These are phyloP conservation scores for Neurospora discreta DNA, from an alignment of 495 filamentous ascomycete species.

Conservation along the genomic window DNA sequence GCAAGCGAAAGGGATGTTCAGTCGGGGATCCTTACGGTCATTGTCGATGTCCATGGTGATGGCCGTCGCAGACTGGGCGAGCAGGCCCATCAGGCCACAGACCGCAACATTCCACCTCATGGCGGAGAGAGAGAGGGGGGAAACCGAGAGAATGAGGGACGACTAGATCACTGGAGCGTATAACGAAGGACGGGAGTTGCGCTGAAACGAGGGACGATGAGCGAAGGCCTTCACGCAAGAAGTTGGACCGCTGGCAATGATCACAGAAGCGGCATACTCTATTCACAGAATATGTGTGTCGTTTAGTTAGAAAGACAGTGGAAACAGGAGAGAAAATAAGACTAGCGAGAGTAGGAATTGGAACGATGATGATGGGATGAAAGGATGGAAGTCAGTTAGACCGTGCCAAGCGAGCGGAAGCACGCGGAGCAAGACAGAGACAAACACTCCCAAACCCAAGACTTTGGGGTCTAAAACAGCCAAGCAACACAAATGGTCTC, in stretches of 20 bases:
- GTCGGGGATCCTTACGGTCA: slow-evolving; percentile 10
- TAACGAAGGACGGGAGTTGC: neutral
- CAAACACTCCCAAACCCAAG: neutral
- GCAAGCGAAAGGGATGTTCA: neutral
- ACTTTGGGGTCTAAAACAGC: neutral
- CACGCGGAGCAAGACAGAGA: neutral
- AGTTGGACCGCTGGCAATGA: neutral
- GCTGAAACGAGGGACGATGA: neutral
- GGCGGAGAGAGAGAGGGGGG: slow-evolving; percentile 1
- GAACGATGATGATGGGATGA: neutral
- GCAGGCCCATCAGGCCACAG: slow-evolving; percentile 9
- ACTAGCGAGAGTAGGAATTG: neutral
- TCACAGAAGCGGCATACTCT: neutral
- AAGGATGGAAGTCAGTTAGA: neutral
- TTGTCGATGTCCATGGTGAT: slow-evolving; percentile 17
- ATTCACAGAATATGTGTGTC: neutral
- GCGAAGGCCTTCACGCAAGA: neutral
- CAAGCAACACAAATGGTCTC: neutral
- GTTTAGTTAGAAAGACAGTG: neutral
- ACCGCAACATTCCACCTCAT: slow-evolving; percentile 16
- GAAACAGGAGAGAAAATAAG: neutral
- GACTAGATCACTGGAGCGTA: neutral
- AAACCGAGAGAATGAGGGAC: neutral
- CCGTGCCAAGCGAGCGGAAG: too few relatives aligned
- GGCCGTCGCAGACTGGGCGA: slow-evolving; percentile 14